A percentile compares a stretch with the other conserved stretches of the same genome.
These are phyloP conservation scores for Hypoxylon trugodes DNA, from an alignment of 495 filamentous ascomycete species.

Conservation along the genomic window DNA sequence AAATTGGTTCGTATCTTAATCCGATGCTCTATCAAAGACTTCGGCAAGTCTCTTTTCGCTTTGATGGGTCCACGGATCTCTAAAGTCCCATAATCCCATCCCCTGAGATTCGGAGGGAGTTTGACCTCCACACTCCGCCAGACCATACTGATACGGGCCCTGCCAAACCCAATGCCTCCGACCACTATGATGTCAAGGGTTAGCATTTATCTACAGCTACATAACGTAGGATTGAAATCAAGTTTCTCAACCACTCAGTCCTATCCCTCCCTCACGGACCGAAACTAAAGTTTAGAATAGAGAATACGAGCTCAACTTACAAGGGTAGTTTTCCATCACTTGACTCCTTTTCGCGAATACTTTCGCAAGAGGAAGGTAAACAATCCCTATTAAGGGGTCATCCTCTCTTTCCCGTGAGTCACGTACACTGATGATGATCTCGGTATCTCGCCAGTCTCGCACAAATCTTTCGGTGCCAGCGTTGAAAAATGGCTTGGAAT, in stretches of 20 bases:
- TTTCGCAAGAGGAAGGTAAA: slow-evolving; percentile 68
- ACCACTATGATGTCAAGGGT: slow-evolving; percentile 40
- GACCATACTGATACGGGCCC: slow-evolving; percentile 69
- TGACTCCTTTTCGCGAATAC: slow-evolving; percentile 66
- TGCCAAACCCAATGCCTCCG: slow-evolving; percentile 75
- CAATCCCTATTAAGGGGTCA: slow-evolving; percentile 71
- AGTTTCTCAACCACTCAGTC: neutral
- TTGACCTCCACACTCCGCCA: slow-evolving; percentile 72
- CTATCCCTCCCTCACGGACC: neutral
- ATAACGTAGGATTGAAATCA: neutral
- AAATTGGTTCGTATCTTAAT: slow-evolving; percentile 66
- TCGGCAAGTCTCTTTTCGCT: slow-evolving; percentile 48
- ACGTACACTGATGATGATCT: slow-evolving; percentile 70
- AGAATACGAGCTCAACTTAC: slow-evolving; percentile 38
- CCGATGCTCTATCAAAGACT: slow-evolving; percentile 54
- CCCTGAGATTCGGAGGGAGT: slow-evolving; percentile 60
- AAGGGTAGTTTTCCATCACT: slow-evolving; percentile 67
- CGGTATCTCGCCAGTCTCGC: slow-evolving; percentile 69
- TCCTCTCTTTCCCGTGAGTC: slow-evolving; percentile 71
- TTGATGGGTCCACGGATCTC: slow-evolving; percentile 58
- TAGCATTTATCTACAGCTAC: slow-evolving; percentile 2
- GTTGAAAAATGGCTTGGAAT: slow-evolving; percentile 80
- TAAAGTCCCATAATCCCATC: slow-evolving; percentile 73
- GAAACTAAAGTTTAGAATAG: slow-evolving; percentile 44
- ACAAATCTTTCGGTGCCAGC: slow-evolving; percentile 77